Conservation (phyloP, 805 yeast genomes). For the Scheffersomyces amazonensis region DNA sequence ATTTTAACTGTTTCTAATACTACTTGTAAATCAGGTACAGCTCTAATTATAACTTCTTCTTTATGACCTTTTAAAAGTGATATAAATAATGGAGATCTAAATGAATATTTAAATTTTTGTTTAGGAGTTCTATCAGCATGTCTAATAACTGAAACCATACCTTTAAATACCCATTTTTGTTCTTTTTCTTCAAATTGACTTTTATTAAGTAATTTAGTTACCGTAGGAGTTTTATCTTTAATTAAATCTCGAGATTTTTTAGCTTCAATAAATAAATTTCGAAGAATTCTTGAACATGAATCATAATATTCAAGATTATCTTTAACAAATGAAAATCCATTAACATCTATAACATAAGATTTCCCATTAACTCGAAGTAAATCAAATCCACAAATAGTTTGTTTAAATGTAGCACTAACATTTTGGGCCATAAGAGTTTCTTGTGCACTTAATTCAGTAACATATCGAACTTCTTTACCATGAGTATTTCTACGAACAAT, state of each 20-base stretch:
- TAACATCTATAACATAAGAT: constrained; percentile 93
- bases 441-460: constrained; percentile 71
- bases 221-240: constrained; percentile 35
- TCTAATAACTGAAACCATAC: constrained; percentile 84
- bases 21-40: constrained; percentile 78
- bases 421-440: constrained; percentile 80
- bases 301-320: constrained; percentile 87
- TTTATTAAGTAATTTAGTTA: constrained; percentile 30
- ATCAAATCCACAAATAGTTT: constrained; percentile 97
- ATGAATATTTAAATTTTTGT: constrained; percentile 94
- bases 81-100: constrained; percentile 81
- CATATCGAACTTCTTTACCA: constrained; percentile 92
- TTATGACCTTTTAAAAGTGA: constrained; percentile 89
- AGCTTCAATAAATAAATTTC: constrained; percentile 66
- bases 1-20: constrained; percentile 80
- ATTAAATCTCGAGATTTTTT: constrained; percentile 39
- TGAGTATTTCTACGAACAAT: constrained; percentile 95
- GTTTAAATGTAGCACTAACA: constrained; percentile 76
- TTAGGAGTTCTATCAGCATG: constrained; percentile 99
- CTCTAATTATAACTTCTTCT: constrained; percentile 93
- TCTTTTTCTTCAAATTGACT: constrained; percentile 54
- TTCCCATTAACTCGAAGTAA: constrained; percentile 82
- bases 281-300: constrained; percentile 70
- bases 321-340: constrained; percentile 96
- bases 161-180: constrained; percentile 96